Conservation (phyloP, 306 rosid species). For the Purshia tridentata region DNA sequence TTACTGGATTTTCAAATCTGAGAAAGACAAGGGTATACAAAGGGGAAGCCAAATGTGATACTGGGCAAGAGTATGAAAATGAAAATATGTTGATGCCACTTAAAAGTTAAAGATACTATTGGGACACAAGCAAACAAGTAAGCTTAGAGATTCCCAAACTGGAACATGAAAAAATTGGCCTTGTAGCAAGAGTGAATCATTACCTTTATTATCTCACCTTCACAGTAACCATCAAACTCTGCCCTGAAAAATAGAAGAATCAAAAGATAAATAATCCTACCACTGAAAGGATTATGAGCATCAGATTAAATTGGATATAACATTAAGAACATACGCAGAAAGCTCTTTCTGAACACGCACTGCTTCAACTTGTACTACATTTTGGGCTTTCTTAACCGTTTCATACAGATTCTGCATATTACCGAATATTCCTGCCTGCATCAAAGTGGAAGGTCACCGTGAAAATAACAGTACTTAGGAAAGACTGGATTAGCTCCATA, state of each 20-base stretch:
- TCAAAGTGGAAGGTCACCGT: constrained; percentile 22
- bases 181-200: constrained; percentile 10
- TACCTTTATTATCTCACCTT: constrained; percentile 83
- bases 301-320: not conserved
- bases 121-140: not conserved
- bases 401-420: constrained; percentile 82
- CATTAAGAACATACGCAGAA: constrained; percentile 55
- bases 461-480: not conserved
- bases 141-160: not conserved
- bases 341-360: constrained; percentile 85
- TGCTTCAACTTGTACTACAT: constrained; percentile 87
- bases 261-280: constrained; percentile 9
- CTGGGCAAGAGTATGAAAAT: not conserved
- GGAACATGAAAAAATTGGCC: not conserved
- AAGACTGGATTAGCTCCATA: not conserved
- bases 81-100: not conserved
- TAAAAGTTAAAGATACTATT: not conserved
- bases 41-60: not conserved
- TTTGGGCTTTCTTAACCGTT: constrained; percentile 80
- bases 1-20: constrained; percentile 8
- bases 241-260: constrained; percentile 50
- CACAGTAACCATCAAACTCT: constrained; percentile 84
- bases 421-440: constrained; percentile 71
- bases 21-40: not conserved
- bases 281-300: not conserved